A percentile compares a stretch with the other conserved stretches of the same genome.
Evolutionary conservation across 2,329 filamentous ascomycete genomes (phyloP).

Genomic region (Paracoccidioides brasiliensis): DNA sequence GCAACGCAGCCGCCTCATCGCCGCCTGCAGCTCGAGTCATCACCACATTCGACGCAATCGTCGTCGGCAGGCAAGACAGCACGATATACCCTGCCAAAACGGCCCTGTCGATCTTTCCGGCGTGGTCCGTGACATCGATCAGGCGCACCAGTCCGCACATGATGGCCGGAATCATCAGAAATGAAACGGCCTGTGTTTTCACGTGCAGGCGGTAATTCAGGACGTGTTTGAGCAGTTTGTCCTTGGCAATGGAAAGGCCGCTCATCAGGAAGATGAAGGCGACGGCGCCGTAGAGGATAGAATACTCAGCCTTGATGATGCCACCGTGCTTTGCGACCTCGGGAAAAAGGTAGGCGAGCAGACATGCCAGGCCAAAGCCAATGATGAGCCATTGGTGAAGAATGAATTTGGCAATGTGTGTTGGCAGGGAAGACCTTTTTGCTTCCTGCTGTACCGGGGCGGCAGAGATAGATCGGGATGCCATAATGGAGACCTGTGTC

Average conservation of each 20-base stretch:
- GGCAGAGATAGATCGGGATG: neutral
- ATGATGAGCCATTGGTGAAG: conserved; percentile 53
- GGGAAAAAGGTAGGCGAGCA: conserved; percentile 43
- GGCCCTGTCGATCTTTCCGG: conserved; percentile 44
- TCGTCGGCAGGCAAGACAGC: conserved; percentile 56
- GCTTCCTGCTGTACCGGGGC: too few species aligned
- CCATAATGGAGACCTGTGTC: neutral
- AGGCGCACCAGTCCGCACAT: conserved; percentile 45
- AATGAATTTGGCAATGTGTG: conserved; percentile 13
- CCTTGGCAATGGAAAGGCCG: conserved; percentile 53
- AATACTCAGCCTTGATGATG: conserved; percentile 27
- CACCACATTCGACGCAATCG: conserved; percentile 59
- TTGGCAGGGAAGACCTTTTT: neutral
- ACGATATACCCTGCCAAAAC: conserved; percentile 56
- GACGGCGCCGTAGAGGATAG: conserved; percentile 54
- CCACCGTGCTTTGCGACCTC: conserved; percentile 36
- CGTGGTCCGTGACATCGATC: conserved; percentile 35
- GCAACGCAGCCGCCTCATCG: conserved; percentile 51
- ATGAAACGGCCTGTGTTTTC: conserved; percentile 54
- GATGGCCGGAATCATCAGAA: conserved; percentile 51
- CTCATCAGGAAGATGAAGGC: conserved; percentile 59
- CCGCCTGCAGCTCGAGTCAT: conserved; percentile 59
- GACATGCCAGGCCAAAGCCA: conserved; percentile 42
- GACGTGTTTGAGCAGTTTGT: conserved; percentile 48
- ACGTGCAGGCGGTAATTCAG: conserved; percentile 56